Percentiles rank a stretch among this genome's conserved stretches.
Conservation (phyloP, 2,329 filamentous ascomycete species). For the Fusarium torreyae region DNA sequence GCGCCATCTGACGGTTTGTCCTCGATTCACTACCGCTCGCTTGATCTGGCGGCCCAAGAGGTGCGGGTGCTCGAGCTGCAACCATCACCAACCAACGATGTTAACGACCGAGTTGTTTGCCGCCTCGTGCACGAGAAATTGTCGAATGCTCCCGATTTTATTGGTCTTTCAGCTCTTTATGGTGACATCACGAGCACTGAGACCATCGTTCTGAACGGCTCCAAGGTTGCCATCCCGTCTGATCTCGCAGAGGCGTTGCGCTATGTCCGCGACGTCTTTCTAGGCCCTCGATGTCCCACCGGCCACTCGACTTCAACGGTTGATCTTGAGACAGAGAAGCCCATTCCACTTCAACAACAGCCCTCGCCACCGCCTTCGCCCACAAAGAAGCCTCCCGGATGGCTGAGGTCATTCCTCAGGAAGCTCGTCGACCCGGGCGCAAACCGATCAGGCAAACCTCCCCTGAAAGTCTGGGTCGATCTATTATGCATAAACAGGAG, state of each 20-base stretch:
- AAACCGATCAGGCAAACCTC: conserved; percentile 15
- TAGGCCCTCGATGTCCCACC: conserved; percentile 29
- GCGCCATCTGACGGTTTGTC: conserved; percentile 37
- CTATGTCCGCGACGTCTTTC: conserved; percentile 44
- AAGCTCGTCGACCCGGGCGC: conserved; percentile 28
- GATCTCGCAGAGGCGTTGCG: conserved; percentile 42
- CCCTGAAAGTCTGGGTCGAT: conserved; percentile 44
- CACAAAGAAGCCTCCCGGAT: conserved; percentile 39
- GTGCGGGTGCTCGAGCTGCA: conserved; percentile 45
- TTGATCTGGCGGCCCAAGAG: conserved; percentile 32
- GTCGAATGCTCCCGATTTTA: conserved; percentile 39
- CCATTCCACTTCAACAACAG: background rate
- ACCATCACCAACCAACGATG: conserved; percentile 36
- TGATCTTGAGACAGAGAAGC: conserved; percentile 23
- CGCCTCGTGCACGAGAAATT: conserved; percentile 41
- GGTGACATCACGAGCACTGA: conserved; percentile 42
- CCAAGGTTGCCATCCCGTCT: conserved; percentile 31
- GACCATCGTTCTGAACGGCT: conserved; percentile 35
- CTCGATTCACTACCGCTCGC: conserved; percentile 42
- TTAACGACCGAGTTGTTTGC: conserved; percentile 42
- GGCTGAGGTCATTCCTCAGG: conserved; percentile 42
- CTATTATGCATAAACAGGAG: conserved; percentile 42
- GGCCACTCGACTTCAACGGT: conserved; percentile 24
- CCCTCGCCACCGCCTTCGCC: conserved; percentile 32
- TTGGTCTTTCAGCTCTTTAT: conserved; percentile 44